A percentile compares a stretch with the other conserved stretches of the same genome.
phyloP scores from a whole-genome alignment of 2,329 filamentous ascomycete species.

The Aspergillus sp. region DNA sequence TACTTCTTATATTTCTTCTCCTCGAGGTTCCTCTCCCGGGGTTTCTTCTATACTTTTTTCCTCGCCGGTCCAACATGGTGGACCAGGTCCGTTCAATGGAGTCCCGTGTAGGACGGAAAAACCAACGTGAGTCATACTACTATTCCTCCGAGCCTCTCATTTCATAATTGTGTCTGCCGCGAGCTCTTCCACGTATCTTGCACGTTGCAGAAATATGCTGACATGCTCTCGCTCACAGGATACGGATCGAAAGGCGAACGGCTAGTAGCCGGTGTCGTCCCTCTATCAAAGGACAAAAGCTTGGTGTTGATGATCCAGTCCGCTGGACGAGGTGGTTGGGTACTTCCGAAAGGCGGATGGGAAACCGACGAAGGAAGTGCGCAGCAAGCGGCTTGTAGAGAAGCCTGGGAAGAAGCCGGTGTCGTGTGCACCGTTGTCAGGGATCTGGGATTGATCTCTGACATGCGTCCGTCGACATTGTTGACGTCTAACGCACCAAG shows the following conservation, averaged over 20 bases:
- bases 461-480: conserved; percentile 64
- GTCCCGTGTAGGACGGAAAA: conserved; percentile 48
- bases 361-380: conserved; percentile 88
- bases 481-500: conserved; percentile 66
- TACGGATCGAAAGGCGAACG: conserved; percentile 91
- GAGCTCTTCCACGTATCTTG: background rate
- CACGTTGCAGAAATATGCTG: conserved; percentile 17
- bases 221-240: conserved; percentile 54
- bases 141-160: background rate
- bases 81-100: conserved; percentile 47
- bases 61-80: conserved; percentile 31
- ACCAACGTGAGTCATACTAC: conserved; percentile 48
- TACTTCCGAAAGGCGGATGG: conserved; percentile 97
- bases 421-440: conserved; percentile 81
- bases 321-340: conserved; percentile 87
- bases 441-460: conserved; percentile 82
- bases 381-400: conserved; percentile 78
- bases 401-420: conserved; percentile 98
- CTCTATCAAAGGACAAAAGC: conserved; percentile 79
- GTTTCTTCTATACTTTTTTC: conserved; percentile 15
- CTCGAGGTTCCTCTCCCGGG: conserved; percentile 2
- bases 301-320: conserved; percentile 93
- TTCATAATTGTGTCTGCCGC: background rate
- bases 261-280: conserved; percentile 91
- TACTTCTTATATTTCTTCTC: conserved; percentile 10